Percentiles rank a stretch among this genome's conserved stretches.
Conservation (phyloP, 495 filamentous ascomycete genomes). For the Aspergillus sclerotioniger region DNA sequence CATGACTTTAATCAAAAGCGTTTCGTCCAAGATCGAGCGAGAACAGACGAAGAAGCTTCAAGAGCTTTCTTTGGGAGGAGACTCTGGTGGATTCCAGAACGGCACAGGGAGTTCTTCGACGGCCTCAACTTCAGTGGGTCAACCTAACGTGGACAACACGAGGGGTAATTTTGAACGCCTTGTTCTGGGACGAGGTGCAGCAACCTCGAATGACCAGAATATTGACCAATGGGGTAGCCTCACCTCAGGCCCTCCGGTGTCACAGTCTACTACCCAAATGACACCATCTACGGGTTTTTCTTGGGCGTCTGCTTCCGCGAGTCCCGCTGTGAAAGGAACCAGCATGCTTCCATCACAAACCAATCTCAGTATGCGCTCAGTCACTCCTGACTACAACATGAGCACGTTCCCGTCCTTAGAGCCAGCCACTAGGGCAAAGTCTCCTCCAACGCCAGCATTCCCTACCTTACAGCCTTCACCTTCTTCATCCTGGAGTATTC, state of each 20-base stretch:
- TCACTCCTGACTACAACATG: constrained; percentile 53
- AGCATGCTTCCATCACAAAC: constrained; percentile 21
- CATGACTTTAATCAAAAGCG: constrained; percentile 78
- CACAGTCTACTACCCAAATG: constrained; percentile 23
- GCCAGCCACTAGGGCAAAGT: constrained; percentile 33
- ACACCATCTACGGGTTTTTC: constrained; percentile 40
- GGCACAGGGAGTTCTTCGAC: constrained; percentile 29
- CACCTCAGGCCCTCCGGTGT: constrained; percentile 33
- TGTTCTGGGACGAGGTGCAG: constrained; percentile 63
- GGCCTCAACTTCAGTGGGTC: constrained; percentile 20
- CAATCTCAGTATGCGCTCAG: constrained; percentile 40
- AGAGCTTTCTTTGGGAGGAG: constrained; percentile 63
- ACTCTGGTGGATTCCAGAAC: constrained; percentile 39
- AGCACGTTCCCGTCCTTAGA: constrained; percentile 50
- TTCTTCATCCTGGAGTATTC: constrained; percentile 27
- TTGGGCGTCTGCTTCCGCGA: constrained; percentile 42
- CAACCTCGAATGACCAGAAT: constrained; percentile 30
- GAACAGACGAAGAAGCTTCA: constrained; percentile 86
- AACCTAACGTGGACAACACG: constrained; percentile 37
- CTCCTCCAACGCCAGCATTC: constrained; percentile 29
- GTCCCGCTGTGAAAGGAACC: constrained; percentile 20
- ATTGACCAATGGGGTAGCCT: constrained; percentile 35
- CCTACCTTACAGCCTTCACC: constrained; percentile 35
- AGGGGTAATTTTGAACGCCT: constrained; percentile 81
- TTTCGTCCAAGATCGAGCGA: constrained; percentile 78